Conservation (phyloP, 805 yeast species). For the Candida stauntonica region DNA sequence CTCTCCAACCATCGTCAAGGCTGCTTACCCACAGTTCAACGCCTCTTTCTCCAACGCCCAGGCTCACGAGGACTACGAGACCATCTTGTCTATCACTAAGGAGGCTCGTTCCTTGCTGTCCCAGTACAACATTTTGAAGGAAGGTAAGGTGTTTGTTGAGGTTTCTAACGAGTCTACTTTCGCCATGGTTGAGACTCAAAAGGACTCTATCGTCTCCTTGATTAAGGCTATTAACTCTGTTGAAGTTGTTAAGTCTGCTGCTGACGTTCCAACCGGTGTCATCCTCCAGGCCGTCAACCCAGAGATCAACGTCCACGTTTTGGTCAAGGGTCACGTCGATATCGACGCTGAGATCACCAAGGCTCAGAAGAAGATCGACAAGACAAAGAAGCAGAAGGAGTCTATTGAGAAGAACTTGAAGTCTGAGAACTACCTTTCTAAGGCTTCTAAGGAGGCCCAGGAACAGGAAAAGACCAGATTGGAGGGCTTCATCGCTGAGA, state of each 20-base stretch:
- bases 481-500: constrained; percentile 76
- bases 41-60: constrained; percentile 56
- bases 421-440: no score
- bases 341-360: constrained; percentile 86
- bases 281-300: constrained; percentile 80
- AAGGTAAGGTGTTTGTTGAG: constrained; percentile 83
- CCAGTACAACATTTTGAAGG: constrained; percentile 84
- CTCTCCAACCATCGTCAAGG: constrained; percentile 69
- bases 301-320: constrained; percentile 77
- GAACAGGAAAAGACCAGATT: constrained; percentile 66
- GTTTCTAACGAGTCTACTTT: constrained; percentile 44
- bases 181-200: constrained; percentile 61
- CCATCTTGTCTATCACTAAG: constrained; percentile 81
- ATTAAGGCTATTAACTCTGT: constrained; percentile 86
- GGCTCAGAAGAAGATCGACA: constrained; percentile 70
- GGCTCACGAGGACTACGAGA: constrained; percentile 74
- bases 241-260: constrained; percentile 51
- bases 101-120: constrained; percentile 88
- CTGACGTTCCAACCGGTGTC: constrained; percentile 80
- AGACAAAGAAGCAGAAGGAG: constrained; percentile 54
- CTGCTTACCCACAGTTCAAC: constrained; percentile 69
- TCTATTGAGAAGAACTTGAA: constrained; percentile 70
- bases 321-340: constrained; percentile 93
- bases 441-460: constrained; percentile 80
- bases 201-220: constrained; percentile 82